A percentile compares a stretch with the other conserved stretches of the same genome.
Conservation (phyloP, 108 stramenopile species). For the Pelagomonas calceolata region DNA sequence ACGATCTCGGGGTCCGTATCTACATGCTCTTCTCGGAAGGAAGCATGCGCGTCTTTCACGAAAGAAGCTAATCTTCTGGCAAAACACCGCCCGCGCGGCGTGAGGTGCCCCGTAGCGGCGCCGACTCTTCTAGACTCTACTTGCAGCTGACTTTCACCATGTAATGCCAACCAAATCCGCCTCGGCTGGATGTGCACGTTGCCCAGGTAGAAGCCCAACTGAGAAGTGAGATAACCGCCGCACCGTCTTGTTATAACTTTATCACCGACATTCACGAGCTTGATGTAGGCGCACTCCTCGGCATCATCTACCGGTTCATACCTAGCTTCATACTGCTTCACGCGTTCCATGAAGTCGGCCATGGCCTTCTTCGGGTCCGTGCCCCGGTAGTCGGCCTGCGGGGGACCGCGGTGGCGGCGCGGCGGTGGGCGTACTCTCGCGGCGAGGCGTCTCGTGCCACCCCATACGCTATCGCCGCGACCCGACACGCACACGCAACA, state of each 20-base stretch:
- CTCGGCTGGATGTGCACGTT: constrained; percentile 38
- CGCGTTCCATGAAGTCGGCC: constrained; percentile 64
- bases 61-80: not conserved
- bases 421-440: constrained; percentile 64
- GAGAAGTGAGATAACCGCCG: constrained; percentile 31
- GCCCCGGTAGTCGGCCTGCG: constrained; percentile 40
- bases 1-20: not conserved
- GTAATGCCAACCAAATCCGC: constrained; percentile 13
- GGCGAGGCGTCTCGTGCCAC: constrained; percentile 61
- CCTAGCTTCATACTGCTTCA: constrained; percentile 70
- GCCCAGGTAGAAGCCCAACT: constrained; percentile 32
- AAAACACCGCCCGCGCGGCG: constrained; percentile 1
- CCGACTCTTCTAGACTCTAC: not conserved
- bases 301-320: constrained; percentile 89
- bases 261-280: constrained; percentile 75
- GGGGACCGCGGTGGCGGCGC: constrained; percentile 62
- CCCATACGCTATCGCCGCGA: constrained; percentile 23
- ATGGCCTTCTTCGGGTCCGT: constrained; percentile 40
- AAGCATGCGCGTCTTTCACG: too few species aligned
- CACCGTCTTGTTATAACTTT: constrained; percentile 48
- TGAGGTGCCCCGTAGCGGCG: not conserved
- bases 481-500: not conserved
- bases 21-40: too few species aligned
- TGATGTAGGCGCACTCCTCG: constrained; percentile 63
- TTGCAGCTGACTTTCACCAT: not conserved